Evolutionary conservation across 2,329 filamentous ascomycete genomes (phyloP).

Genomic region (Diaporthe caulivora): DNA sequence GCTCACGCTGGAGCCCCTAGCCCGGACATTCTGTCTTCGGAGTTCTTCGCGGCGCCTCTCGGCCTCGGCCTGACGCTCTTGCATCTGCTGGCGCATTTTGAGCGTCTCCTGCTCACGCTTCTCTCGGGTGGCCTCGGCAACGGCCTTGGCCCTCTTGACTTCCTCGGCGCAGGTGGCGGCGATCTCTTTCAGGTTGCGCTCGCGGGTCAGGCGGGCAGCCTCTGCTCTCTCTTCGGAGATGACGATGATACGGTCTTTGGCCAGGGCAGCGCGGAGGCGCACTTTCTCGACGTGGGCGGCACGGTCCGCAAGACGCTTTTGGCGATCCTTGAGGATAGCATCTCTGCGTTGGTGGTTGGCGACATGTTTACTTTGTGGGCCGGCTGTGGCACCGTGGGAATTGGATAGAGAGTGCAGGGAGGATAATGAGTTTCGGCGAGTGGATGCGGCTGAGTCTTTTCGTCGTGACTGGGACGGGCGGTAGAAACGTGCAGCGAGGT

Average conservation of each 20-base stretch:
- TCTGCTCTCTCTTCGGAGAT: constrained; percentile 81
- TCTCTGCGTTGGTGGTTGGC: constrained; percentile 84
- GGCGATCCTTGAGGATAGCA: constrained; percentile 84
- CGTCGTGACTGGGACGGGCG: constrained; percentile 74
- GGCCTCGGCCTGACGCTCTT: constrained; percentile 83
- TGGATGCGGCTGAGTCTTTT: constrained; percentile 82
- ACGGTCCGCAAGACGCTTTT: constrained; percentile 82
- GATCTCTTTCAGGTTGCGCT: constrained; percentile 85
- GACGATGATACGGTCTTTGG: constrained; percentile 75
- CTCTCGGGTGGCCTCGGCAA: constrained; percentile 86
- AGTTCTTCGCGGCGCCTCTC: constrained; percentile 78
- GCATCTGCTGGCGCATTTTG: constrained; percentile 79
- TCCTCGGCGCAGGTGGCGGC: constrained; percentile 86
- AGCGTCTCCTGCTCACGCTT: constrained; percentile 80
- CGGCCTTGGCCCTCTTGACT: constrained; percentile 83
- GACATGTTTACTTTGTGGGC: constrained; percentile 80
- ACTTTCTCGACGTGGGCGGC: constrained; percentile 89
- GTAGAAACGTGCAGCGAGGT: constrained; percentile 84
- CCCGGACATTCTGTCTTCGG: constrained; percentile 65
- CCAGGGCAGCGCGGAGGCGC: constrained; percentile 78
- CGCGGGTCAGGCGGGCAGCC: constrained; percentile 81
- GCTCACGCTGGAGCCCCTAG: constrained; percentile 54
- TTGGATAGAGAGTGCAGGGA: constrained; percentile 77
- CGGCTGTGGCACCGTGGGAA: constrained; percentile 69
- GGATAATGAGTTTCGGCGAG: constrained; percentile 83